Base-by-base conservation (phyloP, 2,329 filamentous ascomycete genomes). In the Penicillium sp. region DNA sequence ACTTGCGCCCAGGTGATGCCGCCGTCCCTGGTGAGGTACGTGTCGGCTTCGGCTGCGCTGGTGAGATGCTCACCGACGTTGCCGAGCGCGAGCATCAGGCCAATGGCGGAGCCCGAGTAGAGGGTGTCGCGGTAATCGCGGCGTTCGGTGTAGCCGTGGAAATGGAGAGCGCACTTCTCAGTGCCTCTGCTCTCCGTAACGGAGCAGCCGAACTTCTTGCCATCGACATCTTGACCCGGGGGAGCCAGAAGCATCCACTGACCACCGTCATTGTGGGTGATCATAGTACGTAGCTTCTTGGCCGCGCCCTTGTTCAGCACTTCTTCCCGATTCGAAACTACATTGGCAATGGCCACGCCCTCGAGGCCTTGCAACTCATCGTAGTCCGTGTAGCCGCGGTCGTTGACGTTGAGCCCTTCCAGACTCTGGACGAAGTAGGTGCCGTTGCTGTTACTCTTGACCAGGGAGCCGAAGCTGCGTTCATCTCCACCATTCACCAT, bases 401-500 rank as follows among this genome's bases (percentile, higher is more conserved):
- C 78, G 70, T 97, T 87, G 66, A 91, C 85, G 75, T 97, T 97
- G 70, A 97, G 91, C 21, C 85, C 86, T 49, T 85, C 80, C 25
- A 94, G 81, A 74, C 90, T 96, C 63, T 96, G 79, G 13, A 96
- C 90, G 69, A 97, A 99, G 1, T 90, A 94, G 0, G 94, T 99
- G 53, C 94, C 94, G 71, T 99, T 97, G 68, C 92, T 97, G 79
- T 99, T 99, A 71, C 92, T 97, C 84, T 97, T 99, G 76, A 99
- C 86, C 66, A 99, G 91, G 25, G 89, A 89, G 38, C 94, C 94
- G 67, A 90, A 92, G 59, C 89, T 85, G 50, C 83, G 85, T 19
- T 86, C 88, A 50, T 80, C 72, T 4, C 79, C 79, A 41, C 82
- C 83, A 67, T 89, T 88, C 41, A 91, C 90, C 0, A 89, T 92